Percentiles rank a stretch among this genome's conserved stretches.
These are phyloP conservation scores for Paragyromitra xinjiangensis DNA, from an alignment of 495 filamentous ascomycete genomes.

Conservation along the genomic window DNA sequence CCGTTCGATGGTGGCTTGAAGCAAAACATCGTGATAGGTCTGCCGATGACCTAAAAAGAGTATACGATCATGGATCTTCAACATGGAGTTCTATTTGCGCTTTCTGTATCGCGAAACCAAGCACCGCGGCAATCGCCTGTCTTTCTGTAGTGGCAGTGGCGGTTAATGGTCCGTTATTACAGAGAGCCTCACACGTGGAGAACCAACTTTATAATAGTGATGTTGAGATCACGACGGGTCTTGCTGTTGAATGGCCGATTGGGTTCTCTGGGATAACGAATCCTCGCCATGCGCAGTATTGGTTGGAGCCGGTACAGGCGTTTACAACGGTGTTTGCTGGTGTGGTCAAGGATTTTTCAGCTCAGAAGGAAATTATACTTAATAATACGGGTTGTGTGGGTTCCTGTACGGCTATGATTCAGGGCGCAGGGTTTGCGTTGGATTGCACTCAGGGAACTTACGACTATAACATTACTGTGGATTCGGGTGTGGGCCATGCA, in stretches of 20 bases:
- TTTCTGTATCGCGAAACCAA: conserved; percentile 7
- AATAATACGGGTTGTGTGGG: conserved; percentile 14
- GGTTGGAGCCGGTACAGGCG: not conserved
- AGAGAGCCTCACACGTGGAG: conserved; percentile 22
- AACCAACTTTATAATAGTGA: not conserved
- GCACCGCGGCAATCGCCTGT: conserved; percentile 24
- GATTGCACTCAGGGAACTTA: conserved; percentile 27
- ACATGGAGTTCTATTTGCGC: conserved; percentile 13
- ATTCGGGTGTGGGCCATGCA: not conserved
- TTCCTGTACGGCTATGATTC: conserved; percentile 14
- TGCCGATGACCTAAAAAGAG: conserved; percentile 6
- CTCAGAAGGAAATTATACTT: conserved; percentile 1
- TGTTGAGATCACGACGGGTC: conserved; percentile 15
- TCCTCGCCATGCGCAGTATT: not conserved
- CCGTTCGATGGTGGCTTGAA: conserved; percentile 40
- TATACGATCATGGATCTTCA: conserved; percentile 26
- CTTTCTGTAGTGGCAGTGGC: conserved; percentile 9
- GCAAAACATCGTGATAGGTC: conserved; percentile 1
- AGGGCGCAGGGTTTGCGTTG: conserved; percentile 33
- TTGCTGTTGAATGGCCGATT: conserved; percentile 9
- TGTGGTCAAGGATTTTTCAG: conserved; percentile 6
- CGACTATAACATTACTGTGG: conserved; percentile 20
- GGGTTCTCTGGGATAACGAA: conserved; percentile 27
- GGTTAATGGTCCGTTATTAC: conserved; percentile 25
- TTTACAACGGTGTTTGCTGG: conserved; percentile 3